Evolutionary conservation across 1,284 basidiomycete genomes (phyloP), one percentile per base, ranked within the genome.

Genomic region (Irpex sp.): DNA sequence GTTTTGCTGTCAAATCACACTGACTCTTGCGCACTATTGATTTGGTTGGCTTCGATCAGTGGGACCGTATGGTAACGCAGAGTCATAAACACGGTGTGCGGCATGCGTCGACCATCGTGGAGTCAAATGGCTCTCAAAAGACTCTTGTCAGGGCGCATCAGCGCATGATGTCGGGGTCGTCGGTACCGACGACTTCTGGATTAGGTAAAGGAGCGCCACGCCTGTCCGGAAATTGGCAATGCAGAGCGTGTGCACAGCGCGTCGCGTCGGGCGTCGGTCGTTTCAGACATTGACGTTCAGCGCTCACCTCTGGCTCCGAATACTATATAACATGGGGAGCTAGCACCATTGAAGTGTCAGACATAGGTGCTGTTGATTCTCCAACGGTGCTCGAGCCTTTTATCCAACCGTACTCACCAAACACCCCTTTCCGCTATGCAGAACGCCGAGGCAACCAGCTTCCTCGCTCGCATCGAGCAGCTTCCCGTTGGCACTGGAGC

Each of bases 401-500:
- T 21, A 43, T 37, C 21, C 17, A 3, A n/a, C 17, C 26, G 47
- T 33, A 57, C 58, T 51, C 49, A 46, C 21, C 43, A 59, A 13
- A 37, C 59, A 33, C 54, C 19, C 31, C 37, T 26, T 17, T 61
- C 59, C 33, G 73, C 74, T 71, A 66, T 67, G 7, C 74, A 74
- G 63, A 70, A 69, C 19, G 56, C 64, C 5, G 81, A 81, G 69
- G 77, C 78, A 35, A 63, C 75, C 68, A 75, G 78, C 0, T 83
- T 83, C 62, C 65, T 83, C 56, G 65, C 76, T 9, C 78, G 77
- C 61, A 70, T 83, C 62, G 62, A 70, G n/a, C 63, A 71, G 49
- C 67, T 81, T n/a, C 78, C 79, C 11, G 68, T 71, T 33, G 76
- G 78, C 6, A 67, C 71, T 11, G 69, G 78, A 19, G 74, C 57